Conservation (phyloP, 495 filamentous ascomycete species). For the Apiosordaria backusii region DNA sequence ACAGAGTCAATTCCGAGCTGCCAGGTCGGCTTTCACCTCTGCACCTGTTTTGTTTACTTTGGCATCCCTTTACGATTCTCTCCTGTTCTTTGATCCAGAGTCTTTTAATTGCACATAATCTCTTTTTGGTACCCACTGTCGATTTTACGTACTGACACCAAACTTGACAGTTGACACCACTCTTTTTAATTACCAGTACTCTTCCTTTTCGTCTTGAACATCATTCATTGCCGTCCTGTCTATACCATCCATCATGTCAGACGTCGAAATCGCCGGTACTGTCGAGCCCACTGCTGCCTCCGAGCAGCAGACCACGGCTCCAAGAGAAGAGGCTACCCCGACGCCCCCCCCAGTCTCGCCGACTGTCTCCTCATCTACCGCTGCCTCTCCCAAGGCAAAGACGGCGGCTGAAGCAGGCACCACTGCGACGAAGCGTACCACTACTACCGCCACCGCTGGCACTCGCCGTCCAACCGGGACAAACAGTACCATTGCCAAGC, state of each 20-base stretch:
- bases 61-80: not conserved
- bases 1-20: not conserved
- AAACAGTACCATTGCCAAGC: constrained; percentile 35
- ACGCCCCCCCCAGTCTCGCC: constrained; percentile 15
- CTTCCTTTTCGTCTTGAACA: not conserved
- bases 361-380: not conserved
- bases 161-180: not conserved
- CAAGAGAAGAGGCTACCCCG: constrained; percentile 17
- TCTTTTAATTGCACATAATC: constrained; percentile 12
- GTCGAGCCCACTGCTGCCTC: constrained; percentile 41
- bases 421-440: constrained; percentile 30
- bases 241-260: constrained; percentile 40
- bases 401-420: constrained; percentile 26
- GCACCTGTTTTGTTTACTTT: not conserved
- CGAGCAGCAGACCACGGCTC: constrained; percentile 28
- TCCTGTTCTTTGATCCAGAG: not conserved
- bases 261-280: constrained; percentile 41
- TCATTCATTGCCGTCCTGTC: not conserved
- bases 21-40: not conserved
- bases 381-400: constrained; percentile 22
- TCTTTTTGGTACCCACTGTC: constrained; percentile 5
- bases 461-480: constrained; percentile 17
- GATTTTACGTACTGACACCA: not conserved
- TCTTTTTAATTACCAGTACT: constrained; percentile 7
- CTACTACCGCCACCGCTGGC: constrained; percentile 16